phyloP scores from a whole-genome alignment of 2,329 filamentous ascomycete genomes.

The Fusarium sp. region DNA sequence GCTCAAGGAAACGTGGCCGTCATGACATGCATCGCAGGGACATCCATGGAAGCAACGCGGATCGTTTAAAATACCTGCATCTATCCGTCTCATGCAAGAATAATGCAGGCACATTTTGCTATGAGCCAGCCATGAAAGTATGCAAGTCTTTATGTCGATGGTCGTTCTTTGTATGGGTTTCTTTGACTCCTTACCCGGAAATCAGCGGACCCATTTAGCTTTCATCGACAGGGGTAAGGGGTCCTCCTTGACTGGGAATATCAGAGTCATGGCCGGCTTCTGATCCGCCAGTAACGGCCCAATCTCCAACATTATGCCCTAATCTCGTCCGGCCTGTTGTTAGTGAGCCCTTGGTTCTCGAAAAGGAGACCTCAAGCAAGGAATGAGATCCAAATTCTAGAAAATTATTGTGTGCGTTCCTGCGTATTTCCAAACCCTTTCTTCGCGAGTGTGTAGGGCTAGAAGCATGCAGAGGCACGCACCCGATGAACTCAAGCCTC shows the following conservation, averaged over 20 bases:
- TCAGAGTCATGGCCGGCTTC: conserved; percentile 26
- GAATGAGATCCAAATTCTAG: conserved; percentile 26
- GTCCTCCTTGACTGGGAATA: conserved; percentile 27
- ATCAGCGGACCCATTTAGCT: conserved; percentile 20
- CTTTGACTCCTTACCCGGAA: conserved; percentile 21
- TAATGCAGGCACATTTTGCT: conserved; percentile 22
- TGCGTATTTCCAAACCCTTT: conserved; percentile 31
- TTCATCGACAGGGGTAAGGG: conserved; percentile 31
- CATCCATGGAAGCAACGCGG: conserved; percentile 29
- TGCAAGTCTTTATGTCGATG: conserved; percentile 27
- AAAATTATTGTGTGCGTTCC: conserved; percentile 38
- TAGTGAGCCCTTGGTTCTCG: conserved; percentile 29
- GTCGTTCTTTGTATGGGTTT: conserved; percentile 14
- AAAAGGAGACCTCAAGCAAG: conserved; percentile 40
- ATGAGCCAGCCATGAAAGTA: conserved; percentile 1
- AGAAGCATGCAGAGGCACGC: conserved; percentile 32
- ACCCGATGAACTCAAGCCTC: conserved; percentile 37
- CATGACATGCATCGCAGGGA: conserved; percentile 41
- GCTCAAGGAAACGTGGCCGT: conserved; percentile 36
- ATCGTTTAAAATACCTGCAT: conserved; percentile 24
- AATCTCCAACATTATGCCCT: conserved; percentile 43
- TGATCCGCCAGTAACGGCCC: conserved; percentile 26
- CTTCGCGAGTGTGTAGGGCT: conserved; percentile 32
- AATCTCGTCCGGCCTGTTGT: conserved; percentile 17
- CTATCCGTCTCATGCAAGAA: conserved; percentile 17